These are phyloP conservation scores for Melastoma candidum DNA, from an alignment of 441 rosid species.

Conservation along the genomic window DNA sequence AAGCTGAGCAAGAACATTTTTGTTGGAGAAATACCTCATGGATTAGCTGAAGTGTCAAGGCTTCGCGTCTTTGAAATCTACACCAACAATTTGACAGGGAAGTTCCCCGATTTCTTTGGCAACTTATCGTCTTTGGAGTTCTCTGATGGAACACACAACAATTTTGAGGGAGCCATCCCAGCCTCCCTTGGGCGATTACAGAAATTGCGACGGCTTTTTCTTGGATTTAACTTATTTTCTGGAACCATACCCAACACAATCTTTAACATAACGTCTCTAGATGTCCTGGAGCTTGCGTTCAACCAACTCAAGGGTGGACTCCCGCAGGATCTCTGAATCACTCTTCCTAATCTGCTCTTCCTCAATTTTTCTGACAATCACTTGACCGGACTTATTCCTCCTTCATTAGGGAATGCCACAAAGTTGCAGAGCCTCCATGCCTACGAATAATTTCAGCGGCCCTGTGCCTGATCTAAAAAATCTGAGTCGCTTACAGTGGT, in stretches of 20 bases:
- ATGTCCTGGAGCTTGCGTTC: too few species aligned
- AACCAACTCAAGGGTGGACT: too few species aligned
- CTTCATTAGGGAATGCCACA: background rate
- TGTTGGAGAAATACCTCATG: background rate
- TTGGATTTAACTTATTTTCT: too few species aligned
- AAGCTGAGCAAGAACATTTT: background rate
- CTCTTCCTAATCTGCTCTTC: background rate
- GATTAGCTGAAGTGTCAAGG: background rate
- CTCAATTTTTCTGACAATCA: rapidly evolving
- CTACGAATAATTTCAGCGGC: background rate
- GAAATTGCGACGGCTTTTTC: too few species aligned
- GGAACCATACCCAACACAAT: too few species aligned
- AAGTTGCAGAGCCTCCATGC: rapidly evolving
- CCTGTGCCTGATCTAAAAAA: background rate
- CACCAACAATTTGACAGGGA: background rate
- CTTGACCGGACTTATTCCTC: background rate
- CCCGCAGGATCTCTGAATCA: too few species aligned
- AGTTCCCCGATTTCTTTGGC: background rate
- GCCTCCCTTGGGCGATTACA: too few species aligned
- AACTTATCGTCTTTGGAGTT: too few species aligned
- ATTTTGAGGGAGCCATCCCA: too few species aligned
- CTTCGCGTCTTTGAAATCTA: background rate
- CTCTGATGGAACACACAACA: too few species aligned
- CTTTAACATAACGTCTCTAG: too few species aligned
- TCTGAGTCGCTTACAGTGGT: too few species aligned